A percentile compares a stretch with the other conserved stretches of the same genome.
Conservation (phyloP, 129 eudicot species). For the carrot (Daucus carota) region DNA sequence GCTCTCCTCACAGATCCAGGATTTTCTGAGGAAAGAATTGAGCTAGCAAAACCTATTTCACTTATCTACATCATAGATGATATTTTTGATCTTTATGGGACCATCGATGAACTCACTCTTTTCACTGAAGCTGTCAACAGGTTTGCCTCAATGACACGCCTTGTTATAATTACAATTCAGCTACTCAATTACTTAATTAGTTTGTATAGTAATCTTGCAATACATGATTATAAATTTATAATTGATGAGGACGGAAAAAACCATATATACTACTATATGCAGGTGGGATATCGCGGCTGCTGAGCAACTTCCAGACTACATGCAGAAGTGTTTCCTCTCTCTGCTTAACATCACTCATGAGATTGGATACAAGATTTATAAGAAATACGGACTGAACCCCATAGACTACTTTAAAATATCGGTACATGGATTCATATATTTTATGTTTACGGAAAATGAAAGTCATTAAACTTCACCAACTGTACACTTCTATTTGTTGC, state of each 20-base stretch:
- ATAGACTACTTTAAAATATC: background rate
- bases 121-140: conserved; percentile 9
- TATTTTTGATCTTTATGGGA: conserved; percentile 2
- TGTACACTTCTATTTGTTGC: background rate
- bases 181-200: background rate
- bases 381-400: background rate
- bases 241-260: no score
- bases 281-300: background rate
- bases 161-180: background rate
- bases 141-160: background rate
- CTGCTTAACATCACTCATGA: background rate
- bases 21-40: background rate
- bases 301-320: conserved; percentile 4
- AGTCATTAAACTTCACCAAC: background rate
- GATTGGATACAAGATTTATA: background rate
- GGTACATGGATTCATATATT: background rate
- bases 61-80: conserved; percentile 1
- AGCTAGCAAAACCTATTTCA: background rate
- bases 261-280: no score
- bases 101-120: background rate
- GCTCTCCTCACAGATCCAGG: background rate
- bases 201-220: background rate
- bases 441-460: background rate
- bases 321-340: background rate
- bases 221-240: no score